Evolutionary conservation across 257 asterid species (phyloP).

Genomic region (Prunella vulgaris): DNA sequence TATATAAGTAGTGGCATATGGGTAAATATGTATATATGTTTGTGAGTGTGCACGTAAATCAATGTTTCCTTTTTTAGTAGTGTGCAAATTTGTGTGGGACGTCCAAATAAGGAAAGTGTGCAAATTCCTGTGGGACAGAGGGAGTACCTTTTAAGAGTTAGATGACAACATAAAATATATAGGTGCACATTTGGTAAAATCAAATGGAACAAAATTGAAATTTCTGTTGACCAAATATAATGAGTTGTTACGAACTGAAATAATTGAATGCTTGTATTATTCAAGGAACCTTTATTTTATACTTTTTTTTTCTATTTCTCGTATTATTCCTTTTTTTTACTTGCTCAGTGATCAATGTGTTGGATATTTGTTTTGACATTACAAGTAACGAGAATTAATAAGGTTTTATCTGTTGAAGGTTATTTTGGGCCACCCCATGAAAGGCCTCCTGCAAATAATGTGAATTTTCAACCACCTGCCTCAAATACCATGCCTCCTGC

Average conservation of each 20-base stretch:
- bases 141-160: not conserved
- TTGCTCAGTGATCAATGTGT: not conserved
- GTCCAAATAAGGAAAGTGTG: too few species aligned
- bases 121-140: too few species aligned
- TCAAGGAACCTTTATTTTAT: too few species aligned
- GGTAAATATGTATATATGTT: too few species aligned
- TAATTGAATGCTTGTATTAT: not conserved
- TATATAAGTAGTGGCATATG: too few species aligned
- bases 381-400: not conserved
- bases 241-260: not conserved
- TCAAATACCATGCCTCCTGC: constrained; percentile 28
- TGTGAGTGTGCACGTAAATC: too few species aligned
- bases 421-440: constrained; percentile 34
- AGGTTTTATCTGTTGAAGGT: constrained; percentile 28
- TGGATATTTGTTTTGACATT: not conserved
- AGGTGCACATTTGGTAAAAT: not conserved
- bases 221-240: not conserved
- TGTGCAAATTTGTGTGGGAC: too few species aligned
- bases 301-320: not conserved
- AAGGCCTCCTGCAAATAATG: constrained; percentile 31
- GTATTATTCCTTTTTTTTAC: not conserved
- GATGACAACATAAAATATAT: not conserved
- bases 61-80: too few species aligned
- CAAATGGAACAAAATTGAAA: not conserved
- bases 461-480: constrained; percentile 31